These are phyloP conservation scores for Tolypocladium album DNA, from an alignment of 2,329 filamentous ascomycete genomes.

Conservation along the genomic window DNA sequence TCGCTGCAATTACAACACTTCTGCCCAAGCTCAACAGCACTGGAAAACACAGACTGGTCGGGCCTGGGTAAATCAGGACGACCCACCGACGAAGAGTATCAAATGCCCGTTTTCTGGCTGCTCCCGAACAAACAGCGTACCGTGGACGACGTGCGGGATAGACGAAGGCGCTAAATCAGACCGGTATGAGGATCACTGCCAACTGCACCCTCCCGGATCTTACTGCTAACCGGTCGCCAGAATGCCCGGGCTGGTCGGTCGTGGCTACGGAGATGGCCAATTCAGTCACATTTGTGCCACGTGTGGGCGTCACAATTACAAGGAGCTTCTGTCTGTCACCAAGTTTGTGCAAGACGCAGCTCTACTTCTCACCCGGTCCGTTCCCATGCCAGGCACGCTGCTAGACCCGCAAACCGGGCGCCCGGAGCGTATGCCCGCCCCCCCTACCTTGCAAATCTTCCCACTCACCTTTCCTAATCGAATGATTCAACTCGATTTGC, in stretches of 20 bases:
- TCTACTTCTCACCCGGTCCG: slow-evolving; percentile 2
- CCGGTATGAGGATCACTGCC: background rate
- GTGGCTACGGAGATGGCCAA: slow-evolving; percentile 47
- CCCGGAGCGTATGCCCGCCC: slow-evolving; percentile 23
- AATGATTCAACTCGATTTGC: slow-evolving; percentile 37
- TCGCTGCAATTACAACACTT: slow-evolving; percentile 44
- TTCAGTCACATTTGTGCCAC: slow-evolving; percentile 37
- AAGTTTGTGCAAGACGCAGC: slow-evolving; percentile 40
- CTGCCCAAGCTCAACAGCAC: slow-evolving; percentile 25
- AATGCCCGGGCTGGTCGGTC: background rate
- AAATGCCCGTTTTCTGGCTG: slow-evolving; percentile 42
- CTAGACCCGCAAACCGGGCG: slow-evolving; percentile 42
- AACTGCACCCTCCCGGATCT: background rate
- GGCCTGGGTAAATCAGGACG: slow-evolving; percentile 49
- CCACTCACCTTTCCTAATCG: slow-evolving; percentile 45
- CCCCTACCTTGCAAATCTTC: slow-evolving; percentile 8
- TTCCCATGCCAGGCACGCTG: slow-evolving; percentile 59
- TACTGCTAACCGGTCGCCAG: background rate
- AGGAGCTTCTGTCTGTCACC: slow-evolving; percentile 47
- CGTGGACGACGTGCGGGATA: slow-evolving; percentile 48
- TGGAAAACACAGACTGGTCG: slow-evolving; percentile 40
- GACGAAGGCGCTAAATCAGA: slow-evolving; percentile 10
- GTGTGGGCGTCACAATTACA: slow-evolving; percentile 41
- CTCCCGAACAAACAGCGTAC: slow-evolving; percentile 25
- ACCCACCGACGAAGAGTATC: slow-evolving; percentile 34